phyloP scores from a whole-genome alignment of 2,329 filamentous ascomycete genomes.

The Ramularia endophylla region DNA sequence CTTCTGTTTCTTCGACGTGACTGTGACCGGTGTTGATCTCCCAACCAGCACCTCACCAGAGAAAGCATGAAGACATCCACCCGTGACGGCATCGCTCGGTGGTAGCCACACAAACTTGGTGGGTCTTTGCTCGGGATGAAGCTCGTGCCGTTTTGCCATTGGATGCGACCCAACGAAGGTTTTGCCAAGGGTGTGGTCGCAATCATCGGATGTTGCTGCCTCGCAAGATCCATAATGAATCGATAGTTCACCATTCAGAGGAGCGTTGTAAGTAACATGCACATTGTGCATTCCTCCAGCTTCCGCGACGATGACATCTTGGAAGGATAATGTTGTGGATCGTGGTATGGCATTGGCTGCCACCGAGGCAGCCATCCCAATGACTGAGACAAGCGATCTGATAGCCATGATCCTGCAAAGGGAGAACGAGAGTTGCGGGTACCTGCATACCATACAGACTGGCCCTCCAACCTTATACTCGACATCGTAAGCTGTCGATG shows the following conservation, averaged over 20 bases:
- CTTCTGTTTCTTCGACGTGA: conserved; percentile 31
- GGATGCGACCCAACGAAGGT: conserved; percentile 34
- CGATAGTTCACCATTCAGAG: conserved; percentile 40
- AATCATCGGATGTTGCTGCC: conserved; percentile 29
- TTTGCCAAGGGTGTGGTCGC: conserved; percentile 41
- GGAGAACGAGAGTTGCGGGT: neutral
- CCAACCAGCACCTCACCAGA: conserved; percentile 36
- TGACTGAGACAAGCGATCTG: conserved; percentile 8
- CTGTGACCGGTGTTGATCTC: conserved; percentile 35
- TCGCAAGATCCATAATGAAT: conserved; percentile 44
- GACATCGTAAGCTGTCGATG: neutral
- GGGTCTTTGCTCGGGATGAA: conserved; percentile 31
- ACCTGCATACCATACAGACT: neutral
- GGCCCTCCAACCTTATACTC: conserved; percentile 1
- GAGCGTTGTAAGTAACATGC: conserved; percentile 39
- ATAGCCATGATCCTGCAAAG: conserved; percentile 11
- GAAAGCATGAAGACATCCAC: conserved; percentile 43
- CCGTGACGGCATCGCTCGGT: conserved; percentile 33
- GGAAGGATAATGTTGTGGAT: conserved; percentile 19
- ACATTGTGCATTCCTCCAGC: conserved; percentile 43
- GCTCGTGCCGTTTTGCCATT: conserved; percentile 23
- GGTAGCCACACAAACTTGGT: conserved; percentile 46
- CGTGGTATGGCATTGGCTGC: conserved; percentile 11
- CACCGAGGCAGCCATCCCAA: conserved; percentile 13
- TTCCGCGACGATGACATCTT: conserved; percentile 23